Base-by-base conservation (phyloP, 345 rosid genomes). In the Anacardium occidentale region DNA sequence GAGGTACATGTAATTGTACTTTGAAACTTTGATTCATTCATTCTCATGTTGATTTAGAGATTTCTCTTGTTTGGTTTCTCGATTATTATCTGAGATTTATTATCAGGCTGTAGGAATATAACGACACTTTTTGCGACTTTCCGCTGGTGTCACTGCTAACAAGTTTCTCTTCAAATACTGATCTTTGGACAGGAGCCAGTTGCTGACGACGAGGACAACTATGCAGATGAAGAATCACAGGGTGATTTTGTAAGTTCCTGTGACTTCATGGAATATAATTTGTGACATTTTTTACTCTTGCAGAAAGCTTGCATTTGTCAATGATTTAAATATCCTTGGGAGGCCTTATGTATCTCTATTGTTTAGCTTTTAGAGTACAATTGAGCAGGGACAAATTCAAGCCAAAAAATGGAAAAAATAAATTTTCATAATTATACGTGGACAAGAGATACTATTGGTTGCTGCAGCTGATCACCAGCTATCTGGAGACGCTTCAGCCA, bases 401-500 rank as follows among this genome's bases (percentile, higher is more conserved):
- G 52, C 40, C 34, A 44, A 25, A 4, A 11, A 26, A 20, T 15
- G 26, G 29, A 66, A 44, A n/a, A 53, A 58, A 51, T n/a, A 7
- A 4, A 21, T 32, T 32, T 24, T 50, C 25, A 37, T 13, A 22
- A 21, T 26, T 56, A 67, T 42, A 20, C 32, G 25, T 58, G 70
- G 75, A 80, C 84, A 74, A 74, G 89, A 83, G 82, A 91, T 92
- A 80, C 83, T 92, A 37, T 75, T 95, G 71, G 87, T 95, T 75
- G 98, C 94, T 56, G 84, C 96, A 75, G 89, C 96, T 74, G 97
- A 95, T 88, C 96, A 62, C 90, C 96, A 72, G 74, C 85, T 68
- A 83, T 95, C 66, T 82, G 98, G 78, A 94, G 98, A 78, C 92
- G 99, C 88, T 92, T 95, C 83, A 92, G 96, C 86, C 98, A 95